Evolutionary conservation across 805 yeast genomes (phyloP), one percentile per base, ranked within the genome.

Genomic region (Hanseniaspora hatyaiensis): DNA sequence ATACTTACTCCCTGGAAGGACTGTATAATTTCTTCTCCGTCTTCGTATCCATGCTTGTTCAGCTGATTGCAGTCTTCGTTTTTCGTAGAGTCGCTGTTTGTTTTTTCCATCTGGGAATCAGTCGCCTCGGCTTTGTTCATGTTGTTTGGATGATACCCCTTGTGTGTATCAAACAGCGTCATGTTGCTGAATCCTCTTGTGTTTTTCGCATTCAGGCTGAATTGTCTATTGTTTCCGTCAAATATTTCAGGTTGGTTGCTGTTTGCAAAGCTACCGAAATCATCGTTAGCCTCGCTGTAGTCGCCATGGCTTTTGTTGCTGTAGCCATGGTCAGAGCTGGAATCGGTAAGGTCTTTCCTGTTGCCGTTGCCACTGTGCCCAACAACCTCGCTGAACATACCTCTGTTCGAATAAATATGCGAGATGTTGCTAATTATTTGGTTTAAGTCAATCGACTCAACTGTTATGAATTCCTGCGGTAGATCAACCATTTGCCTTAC

Each of bases 141-240:
- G 22, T 19, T 34, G 40, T 26, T 5, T 8, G 26, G 24, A 11
- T 26, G 31, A 16, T 31, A 2, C 20, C 15, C 18, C 8, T 36
- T 34, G 3, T 36, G 41, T 19, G 36, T n/a, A 8, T 45, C 49
- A 31, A 15, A 31, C 26, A 45, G 20, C 5, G 49, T 45, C 49
- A 45, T 45, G 22, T 45, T 45, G 18, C 49, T 45, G 13, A 45
- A 45, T 9, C 49, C 49, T 31, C 49, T 36, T n/a, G 42, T 37
- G 8, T 37, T 45, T n/a, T 45, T 45, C 15, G 47, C 40, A 16
- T 31, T 22, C 18, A 34, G 8, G 15, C 49, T 45, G 29, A 37
- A 45, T 15, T 45, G 42, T 37, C 47, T 43, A 6, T 19, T 22
- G 26, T 34, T 38, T 4, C 34, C 23, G 12, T 33, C 28, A n/a